Conservation (phyloP, 495 filamentous ascomycete species). For the Tricharina praecox region DNA sequence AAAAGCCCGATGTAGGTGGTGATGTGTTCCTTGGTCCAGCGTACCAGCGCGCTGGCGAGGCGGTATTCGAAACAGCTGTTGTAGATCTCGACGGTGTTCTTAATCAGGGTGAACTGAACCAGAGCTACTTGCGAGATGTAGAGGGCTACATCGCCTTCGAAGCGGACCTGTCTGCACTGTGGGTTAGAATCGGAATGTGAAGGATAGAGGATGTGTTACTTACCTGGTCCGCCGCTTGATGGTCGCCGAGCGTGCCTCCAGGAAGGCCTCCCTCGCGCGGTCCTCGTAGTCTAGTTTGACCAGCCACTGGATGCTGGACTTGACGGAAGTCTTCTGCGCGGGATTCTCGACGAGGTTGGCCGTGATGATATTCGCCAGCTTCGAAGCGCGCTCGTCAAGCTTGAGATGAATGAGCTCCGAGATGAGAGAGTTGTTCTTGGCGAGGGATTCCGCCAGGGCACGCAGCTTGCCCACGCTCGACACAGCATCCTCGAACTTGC, state of each 20-base stretch:
- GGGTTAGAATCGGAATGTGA: not conserved
- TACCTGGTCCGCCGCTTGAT: constrained; percentile 72
- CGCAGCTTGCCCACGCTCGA: constrained; percentile 65
- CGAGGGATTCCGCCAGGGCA: constrained; percentile 52
- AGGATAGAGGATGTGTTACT: constrained; percentile 8
- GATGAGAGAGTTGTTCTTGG: constrained; percentile 62
- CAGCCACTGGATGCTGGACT: constrained; percentile 61
- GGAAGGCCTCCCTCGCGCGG: constrained; percentile 68
- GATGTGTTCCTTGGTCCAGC: constrained; percentile 86
- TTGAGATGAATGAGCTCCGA: constrained; percentile 80
- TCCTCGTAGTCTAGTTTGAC: constrained; percentile 76
- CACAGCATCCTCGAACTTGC: constrained; percentile 74
- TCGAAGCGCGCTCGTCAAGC: constrained; percentile 67
- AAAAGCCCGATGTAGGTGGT: constrained; percentile 77
- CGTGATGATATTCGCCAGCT: constrained; percentile 55
- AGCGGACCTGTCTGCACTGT: constrained; percentile 58
- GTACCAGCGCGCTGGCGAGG: constrained; percentile 82
- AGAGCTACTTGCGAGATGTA: constrained; percentile 95
- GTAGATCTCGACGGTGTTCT: constrained; percentile 75
- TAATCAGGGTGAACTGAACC: constrained; percentile 87
- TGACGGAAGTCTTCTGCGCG: constrained; percentile 46
- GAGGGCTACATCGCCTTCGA: constrained; percentile 75
- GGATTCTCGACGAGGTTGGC: constrained; percentile 59
- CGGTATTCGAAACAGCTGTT: constrained; percentile 72
- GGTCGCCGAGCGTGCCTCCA: constrained; percentile 55